Conservation (phyloP, 768 basidiomycete genomes). For the Lactarius hengduanensis region DNA sequence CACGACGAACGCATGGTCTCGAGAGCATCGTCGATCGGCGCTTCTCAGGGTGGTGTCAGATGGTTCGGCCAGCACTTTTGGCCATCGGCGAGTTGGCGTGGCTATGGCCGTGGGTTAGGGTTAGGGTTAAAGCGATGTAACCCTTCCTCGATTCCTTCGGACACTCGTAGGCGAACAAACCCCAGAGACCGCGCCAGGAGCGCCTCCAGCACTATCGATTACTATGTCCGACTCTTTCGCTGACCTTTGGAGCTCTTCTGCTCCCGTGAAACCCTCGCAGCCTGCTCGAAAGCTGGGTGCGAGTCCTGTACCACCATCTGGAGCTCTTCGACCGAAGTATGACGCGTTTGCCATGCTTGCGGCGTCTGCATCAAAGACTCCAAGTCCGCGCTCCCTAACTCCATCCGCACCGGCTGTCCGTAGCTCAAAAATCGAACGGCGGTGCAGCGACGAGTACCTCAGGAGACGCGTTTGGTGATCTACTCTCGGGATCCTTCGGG, state of each 20-base stretch:
- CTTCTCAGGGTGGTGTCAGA: no score
- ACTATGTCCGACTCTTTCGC: constrained; percentile 72
- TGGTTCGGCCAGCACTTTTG: neutral
- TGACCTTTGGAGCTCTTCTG: constrained; percentile 73
- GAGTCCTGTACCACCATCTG: constrained; percentile 31
- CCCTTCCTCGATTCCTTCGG: neutral
- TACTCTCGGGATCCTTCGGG: constrained; percentile 50
- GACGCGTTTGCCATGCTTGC: constrained; percentile 60
- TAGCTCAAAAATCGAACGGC: constrained; percentile 22
- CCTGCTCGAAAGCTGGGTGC: constrained; percentile 48
- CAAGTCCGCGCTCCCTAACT: constrained; percentile 39
- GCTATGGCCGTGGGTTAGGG: constrained; percentile 8
- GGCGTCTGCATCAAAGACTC: constrained; percentile 40
- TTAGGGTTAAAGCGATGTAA: constrained; percentile 11
- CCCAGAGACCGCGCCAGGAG: neutral
- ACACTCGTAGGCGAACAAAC: neutral
- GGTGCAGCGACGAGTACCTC: constrained; percentile 30
- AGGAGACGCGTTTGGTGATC: constrained; percentile 72
- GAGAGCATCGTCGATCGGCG: constrained; percentile 7
- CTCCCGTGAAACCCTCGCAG: constrained; percentile 47
- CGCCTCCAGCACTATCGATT: neutral
- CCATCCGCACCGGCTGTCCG: constrained; percentile 30
- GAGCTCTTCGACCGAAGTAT: constrained; percentile 43
- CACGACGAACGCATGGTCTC: constrained; percentile 2
- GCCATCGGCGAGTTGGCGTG: no score